Percentiles rank a stretch among this genome's conserved stretches.
Conservation (phyloP, 441 rosid genomes). For the Aquilaria agallochum region DNA sequence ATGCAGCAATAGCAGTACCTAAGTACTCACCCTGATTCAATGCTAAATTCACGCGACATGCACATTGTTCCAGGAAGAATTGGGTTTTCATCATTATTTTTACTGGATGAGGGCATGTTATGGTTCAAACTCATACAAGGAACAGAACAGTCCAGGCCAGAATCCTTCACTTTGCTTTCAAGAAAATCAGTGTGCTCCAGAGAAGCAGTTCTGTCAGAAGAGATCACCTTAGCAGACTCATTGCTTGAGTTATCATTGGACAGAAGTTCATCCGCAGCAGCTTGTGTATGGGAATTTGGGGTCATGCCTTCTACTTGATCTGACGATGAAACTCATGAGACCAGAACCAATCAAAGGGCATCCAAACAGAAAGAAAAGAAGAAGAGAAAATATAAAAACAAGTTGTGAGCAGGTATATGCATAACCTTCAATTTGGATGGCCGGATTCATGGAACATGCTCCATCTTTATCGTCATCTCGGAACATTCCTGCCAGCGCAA, state of each 20-base stretch:
- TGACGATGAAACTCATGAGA: conserved; percentile 7
- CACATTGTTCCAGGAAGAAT: conserved; percentile 7
- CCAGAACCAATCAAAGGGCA: conserved; percentile 1
- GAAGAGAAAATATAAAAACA: neutral
- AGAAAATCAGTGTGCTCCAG: conserved; percentile 14
- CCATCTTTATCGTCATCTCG: conserved; percentile 19
- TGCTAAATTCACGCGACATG: conserved; percentile 19
- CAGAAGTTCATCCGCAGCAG: conserved; percentile 17
- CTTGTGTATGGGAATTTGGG: conserved; percentile 17
- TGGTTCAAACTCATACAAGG: conserved; percentile 19
- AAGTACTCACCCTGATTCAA: conserved; percentile 26
- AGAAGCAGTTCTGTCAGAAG: conserved; percentile 21
- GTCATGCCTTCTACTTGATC: conserved; percentile 30
- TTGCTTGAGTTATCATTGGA: conserved; percentile 18
- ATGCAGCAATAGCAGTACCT: neutral
- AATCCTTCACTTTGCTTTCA: neutral
- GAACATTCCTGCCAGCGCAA: conserved; percentile 80
- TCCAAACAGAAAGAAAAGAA: neutral
- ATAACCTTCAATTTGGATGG: conserved; percentile 24
- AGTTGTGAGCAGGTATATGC: neutral
- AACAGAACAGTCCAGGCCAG: conserved; percentile 12
- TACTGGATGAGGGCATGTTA: conserved; percentile 17
- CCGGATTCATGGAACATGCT: conserved; percentile 1
- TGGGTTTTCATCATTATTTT: conserved; percentile 25
- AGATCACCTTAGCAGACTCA: conserved; percentile 16